Evolutionary conservation across 2,329 filamentous ascomycete genomes (phyloP).

Genomic region (Claviceps monticola): DNA sequence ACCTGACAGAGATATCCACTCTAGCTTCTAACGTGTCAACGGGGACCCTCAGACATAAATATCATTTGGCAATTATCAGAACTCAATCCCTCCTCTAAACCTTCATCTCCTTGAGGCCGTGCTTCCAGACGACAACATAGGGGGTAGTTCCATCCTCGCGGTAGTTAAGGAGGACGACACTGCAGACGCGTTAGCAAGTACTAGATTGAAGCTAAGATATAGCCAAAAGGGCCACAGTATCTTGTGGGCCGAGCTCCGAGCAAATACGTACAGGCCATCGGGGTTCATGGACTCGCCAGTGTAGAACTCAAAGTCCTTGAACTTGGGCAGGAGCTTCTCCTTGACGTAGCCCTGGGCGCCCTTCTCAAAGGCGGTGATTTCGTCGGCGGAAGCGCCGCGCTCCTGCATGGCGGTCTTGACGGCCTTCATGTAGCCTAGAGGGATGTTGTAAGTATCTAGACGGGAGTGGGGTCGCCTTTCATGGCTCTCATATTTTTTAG

Average conservation of each 20-base stretch:
- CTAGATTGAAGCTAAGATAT: too few relatives aligned
- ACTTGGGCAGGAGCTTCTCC: conserved; percentile 66
- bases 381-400: conserved; percentile 46
- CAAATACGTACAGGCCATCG: conserved; percentile 68
- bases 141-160: conserved; percentile 90
- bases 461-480: too few relatives aligned
- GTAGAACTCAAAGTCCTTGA: conserved; percentile 94
- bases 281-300: conserved; percentile 86
- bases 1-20: too few relatives aligned
- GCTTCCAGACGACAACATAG: conserved; percentile 87
- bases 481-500: too few relatives aligned
- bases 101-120: conserved; percentile 81
- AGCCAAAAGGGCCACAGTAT: too few relatives aligned
- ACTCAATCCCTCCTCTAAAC: conserved; percentile 43
- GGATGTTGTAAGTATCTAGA: neutral
- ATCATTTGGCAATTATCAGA: conserved; percentile 2
- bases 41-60: conserved; percentile 3
- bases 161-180: conserved; percentile 90
- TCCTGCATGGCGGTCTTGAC: conserved; percentile 59
- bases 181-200: conserved; percentile 18
- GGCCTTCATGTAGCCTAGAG: conserved; percentile 75
- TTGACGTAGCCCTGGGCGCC: conserved; percentile 64
- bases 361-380: conserved; percentile 66
- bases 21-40: conserved; percentile 5
- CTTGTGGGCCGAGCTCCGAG: too few relatives aligned